Evolutionary conservation across 805 yeast genomes (phyloP), one percentile per base, ranked within the genome.

Genomic region (Candida maltosa): DNA sequence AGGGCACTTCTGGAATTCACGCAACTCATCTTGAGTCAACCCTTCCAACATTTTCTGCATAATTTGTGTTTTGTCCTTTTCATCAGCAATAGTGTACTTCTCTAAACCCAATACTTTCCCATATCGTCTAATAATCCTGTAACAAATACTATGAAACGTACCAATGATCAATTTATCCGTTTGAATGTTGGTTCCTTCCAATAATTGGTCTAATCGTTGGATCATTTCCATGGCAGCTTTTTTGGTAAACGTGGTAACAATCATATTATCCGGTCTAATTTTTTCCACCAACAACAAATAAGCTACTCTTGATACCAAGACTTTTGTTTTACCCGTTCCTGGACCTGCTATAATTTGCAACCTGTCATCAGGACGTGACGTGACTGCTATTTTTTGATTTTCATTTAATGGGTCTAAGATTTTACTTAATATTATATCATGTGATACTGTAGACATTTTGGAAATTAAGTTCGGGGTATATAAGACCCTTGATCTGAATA

Each of bases 241-340:
- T 48, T 86, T 85, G 9, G 97, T 91, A 62, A 91, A 91, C 0
- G 97, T 89, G 5, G 96, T 87, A 15, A 89, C 93, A 1, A 91
- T 73, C 14, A 93, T 71, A 31, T 73, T 61, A 22, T 69, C 64
- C 0, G 97, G 89, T 1, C 67, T 62, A 1, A 85, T 56, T 2
- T 69, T 58, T 23, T 73, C 66, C 6, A 70, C 55, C 3, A 75
- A 40, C 6, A 89, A 46, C 19, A 89, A 61, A 48, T 79, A 75
- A 0, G 89, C 89, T 7, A 89, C 93, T 29, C 96, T 65, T 1
- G 87, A 71, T 0, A 87, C 80, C 19, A 91, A 58, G 2, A 93
- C 91, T 52, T 79, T 80, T 2, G 98, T 91, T 56, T 91, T 91
- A 4, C 83, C 83, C 0, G 81, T 75, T 2, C 82, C 81, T 1